These are phyloP conservation scores for Thelonectria discophora DNA, from an alignment of 2,329 filamentous ascomycete species.

Conservation along the genomic window DNA sequence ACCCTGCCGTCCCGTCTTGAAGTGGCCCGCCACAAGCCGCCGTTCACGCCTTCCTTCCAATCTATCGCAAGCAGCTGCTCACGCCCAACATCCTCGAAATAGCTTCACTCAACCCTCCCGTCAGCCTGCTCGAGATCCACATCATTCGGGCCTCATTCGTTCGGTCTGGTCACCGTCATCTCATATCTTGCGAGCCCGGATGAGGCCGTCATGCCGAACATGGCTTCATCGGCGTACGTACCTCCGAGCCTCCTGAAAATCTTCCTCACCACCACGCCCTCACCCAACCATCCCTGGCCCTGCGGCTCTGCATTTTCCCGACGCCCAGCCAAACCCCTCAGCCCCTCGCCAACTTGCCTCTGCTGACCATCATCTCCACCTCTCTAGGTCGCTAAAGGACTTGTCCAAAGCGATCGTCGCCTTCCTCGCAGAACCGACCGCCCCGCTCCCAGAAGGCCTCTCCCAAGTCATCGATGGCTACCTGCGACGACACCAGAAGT, in stretches of 20 bases:
- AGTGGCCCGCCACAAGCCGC: constrained; percentile 29
- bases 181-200: constrained; percentile 37
- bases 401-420: constrained; percentile 65
- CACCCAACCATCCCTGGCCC: constrained; percentile 22
- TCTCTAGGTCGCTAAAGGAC: constrained; percentile 65
- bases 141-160: constrained; percentile 34
- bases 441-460: constrained; percentile 74
- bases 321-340: constrained; percentile 25
- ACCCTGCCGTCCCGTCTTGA: constrained; percentile 29
- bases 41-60: constrained; percentile 13
- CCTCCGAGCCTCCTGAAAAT: constrained; percentile 37
- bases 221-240: constrained; percentile 45
- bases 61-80: constrained; percentile 20
- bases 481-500: constrained; percentile 71
- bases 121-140: constrained; percentile 31
- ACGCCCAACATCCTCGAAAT: constrained; percentile 25
- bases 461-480: constrained; percentile 70
- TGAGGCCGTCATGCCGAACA: constrained; percentile 41
- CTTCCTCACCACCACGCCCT: constrained; percentile 26
- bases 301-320: constrained; percentile 26
- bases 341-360: constrained; percentile 20
- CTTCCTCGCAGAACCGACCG: constrained; percentile 57
- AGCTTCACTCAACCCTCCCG: constrained; percentile 34
- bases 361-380: constrained; percentile 36
- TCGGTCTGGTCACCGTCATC: constrained; percentile 36